phyloP scores from a whole-genome alignment of 208 protist species.

The Acanthamoeba lugdunensis region DNA sequence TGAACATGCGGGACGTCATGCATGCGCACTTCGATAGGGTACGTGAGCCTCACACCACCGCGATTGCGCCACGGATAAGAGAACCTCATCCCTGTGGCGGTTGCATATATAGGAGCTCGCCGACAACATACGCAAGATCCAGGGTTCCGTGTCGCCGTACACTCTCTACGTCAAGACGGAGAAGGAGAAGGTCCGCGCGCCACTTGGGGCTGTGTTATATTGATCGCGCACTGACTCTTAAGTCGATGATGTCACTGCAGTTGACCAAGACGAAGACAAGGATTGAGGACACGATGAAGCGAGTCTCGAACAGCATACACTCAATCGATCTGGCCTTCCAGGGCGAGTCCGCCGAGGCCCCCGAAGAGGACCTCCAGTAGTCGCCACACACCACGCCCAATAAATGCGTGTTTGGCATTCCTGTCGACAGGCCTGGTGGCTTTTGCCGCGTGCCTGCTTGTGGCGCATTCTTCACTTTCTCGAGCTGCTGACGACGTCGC shows the following conservation, averaged over 20 bases:
- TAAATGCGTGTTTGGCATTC: neutral
- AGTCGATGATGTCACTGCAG: neutral
- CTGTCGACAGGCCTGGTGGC: neutral
- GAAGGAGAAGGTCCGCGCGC: neutral
- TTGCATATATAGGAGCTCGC: neutral
- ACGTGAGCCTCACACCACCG: neutral
- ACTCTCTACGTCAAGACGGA: slow-evolving; percentile 48
- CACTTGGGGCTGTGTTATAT: no score
- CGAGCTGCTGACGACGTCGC: no score
- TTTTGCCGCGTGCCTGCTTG: neutral
- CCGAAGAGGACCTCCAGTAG: slow-evolving; percentile 5
- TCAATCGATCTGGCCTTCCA: slow-evolving; percentile 5
- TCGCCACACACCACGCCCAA: neutral
- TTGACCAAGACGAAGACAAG: slow-evolving; percentile 12
- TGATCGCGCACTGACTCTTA: no score
- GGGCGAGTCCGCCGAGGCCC: neutral
- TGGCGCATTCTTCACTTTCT: no score
- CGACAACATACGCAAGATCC: neutral
- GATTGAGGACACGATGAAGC: slow-evolving; percentile 6
- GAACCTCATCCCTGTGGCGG: neutral
- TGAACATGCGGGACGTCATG: slow-evolving; percentile 2
- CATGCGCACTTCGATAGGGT: slow-evolving; percentile 1
- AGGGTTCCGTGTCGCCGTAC: slow-evolving; percentile 13
- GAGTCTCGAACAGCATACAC: slow-evolving; percentile 19
- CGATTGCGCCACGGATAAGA: neutral